A percentile compares a stretch with the other conserved stretches of the same genome.
These are phyloP conservation scores for Cladosporium halotolerans DNA, from an alignment of 2,329 filamentous ascomycete genomes.

Conservation along the genomic window DNA sequence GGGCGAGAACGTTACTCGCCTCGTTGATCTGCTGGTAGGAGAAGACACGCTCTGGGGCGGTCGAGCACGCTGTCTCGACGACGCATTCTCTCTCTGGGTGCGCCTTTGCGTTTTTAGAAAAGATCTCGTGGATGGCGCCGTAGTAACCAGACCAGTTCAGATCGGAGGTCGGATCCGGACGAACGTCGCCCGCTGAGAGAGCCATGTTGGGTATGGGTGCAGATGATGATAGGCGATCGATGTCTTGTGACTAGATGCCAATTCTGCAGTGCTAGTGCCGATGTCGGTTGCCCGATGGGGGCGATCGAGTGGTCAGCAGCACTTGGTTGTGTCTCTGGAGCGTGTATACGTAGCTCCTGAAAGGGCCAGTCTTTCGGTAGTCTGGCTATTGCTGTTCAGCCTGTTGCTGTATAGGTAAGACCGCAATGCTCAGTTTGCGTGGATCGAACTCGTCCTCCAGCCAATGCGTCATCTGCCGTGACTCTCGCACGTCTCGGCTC, in stretches of 20 bases:
- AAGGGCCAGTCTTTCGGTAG: too few species aligned
- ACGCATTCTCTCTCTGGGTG: slow-evolving; percentile 65
- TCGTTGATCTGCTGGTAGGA: slow-evolving; percentile 84
- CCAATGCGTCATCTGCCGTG: too few species aligned
- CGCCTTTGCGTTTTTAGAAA: slow-evolving; percentile 57
- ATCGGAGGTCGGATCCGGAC: slow-evolving; percentile 60
- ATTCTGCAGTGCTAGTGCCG: slow-evolving; percentile 2
- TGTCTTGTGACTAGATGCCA: slow-evolving; percentile 9
- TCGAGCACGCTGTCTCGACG: slow-evolving; percentile 55
- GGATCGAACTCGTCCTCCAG: too few species aligned
- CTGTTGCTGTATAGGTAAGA: too few species aligned
- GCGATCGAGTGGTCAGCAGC: background rate
- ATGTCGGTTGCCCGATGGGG: slow-evolving; percentile 11
- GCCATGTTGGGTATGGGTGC: slow-evolving; percentile 20
- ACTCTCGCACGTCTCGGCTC: background rate
- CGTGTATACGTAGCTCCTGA: too few species aligned
- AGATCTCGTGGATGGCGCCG: slow-evolving; percentile 66
- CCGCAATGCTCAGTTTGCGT: too few species aligned
- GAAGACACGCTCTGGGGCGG: slow-evolving; percentile 47
- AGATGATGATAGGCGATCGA: slow-evolving; percentile 3
- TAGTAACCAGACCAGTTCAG: slow-evolving; percentile 61
- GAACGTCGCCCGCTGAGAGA: slow-evolving; percentile 23
- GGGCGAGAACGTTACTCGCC: slow-evolving; percentile 71
- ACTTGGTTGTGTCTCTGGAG: background rate
- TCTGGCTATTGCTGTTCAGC: too few species aligned